Evolutionary conservation across 2,329 filamentous ascomycete species (phyloP).

Genomic region (Dactylella cylindrospora): DNA sequence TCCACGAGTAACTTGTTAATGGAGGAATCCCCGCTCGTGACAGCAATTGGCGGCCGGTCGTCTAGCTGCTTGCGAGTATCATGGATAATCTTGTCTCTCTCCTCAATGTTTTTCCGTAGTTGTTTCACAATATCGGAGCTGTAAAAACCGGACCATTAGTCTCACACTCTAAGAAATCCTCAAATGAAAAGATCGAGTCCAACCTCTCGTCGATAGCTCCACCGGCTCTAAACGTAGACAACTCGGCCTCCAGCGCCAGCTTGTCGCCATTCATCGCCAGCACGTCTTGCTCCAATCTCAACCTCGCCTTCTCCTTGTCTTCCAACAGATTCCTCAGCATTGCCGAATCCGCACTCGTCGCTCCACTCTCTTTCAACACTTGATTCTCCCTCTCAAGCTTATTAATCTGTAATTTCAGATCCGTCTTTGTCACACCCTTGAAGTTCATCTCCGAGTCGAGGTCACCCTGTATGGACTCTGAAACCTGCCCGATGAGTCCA

Average conservation of each 20-base stretch:
- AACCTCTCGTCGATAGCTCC: conserved; percentile 49
- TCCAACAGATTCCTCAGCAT: conserved; percentile 50
- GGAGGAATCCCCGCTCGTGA: conserved; percentile 24
- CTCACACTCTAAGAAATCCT: background rate
- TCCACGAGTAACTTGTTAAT: conserved; percentile 49
- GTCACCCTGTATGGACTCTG: conserved; percentile 48
- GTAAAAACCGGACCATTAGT: conserved; percentile 18
- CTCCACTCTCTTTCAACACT: conserved; percentile 46
- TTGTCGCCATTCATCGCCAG: conserved; percentile 49
- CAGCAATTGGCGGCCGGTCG: conserved; percentile 32
- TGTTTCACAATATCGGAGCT: conserved; percentile 49
- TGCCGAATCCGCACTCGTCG: conserved; percentile 46
- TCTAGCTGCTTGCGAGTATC: conserved; percentile 42
- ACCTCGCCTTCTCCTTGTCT: conserved; percentile 48
- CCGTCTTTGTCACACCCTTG: conserved; percentile 48
- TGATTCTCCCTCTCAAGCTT: conserved; percentile 49
- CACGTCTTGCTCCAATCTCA: conserved; percentile 49
- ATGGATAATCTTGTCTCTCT: conserved; percentile 46
- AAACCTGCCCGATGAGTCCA: conserved; percentile 47
- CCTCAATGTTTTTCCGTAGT: conserved; percentile 49
- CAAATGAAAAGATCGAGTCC: background rate
- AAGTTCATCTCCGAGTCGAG: conserved; percentile 49
- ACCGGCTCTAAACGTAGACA: conserved; percentile 47
- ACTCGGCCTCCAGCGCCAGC: conserved; percentile 49
- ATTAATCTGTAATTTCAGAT: conserved; percentile 49